Evolutionary conservation across 2,329 filamentous ascomycete genomes (phyloP).

Genomic region (Phialophora tarda): DNA sequence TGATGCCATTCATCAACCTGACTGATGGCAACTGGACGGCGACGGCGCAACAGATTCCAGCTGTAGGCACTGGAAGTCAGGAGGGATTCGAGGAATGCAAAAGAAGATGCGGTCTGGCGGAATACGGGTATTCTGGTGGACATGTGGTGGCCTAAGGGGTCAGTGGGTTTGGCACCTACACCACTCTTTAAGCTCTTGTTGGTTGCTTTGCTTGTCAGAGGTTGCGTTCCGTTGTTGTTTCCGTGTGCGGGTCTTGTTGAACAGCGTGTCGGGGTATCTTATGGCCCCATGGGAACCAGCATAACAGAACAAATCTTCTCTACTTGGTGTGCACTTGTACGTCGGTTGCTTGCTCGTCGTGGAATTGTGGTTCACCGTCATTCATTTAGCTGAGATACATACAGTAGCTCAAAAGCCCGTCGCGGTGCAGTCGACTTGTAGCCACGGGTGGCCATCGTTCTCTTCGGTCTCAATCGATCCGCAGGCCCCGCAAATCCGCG

Average conservation of each 20-base stretch:
- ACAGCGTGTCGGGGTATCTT: conserved; percentile 24
- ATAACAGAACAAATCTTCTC: neutral
- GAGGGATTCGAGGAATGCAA: conserved; percentile 49
- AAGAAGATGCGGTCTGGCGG: conserved; percentile 25
- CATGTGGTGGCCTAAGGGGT: neutral
- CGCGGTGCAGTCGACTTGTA: neutral
- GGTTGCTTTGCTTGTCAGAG: neutral
- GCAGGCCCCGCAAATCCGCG: conserved; percentile 27
- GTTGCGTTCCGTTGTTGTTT: neutral
- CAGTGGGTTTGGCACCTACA: neutral
- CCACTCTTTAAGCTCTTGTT: neutral
- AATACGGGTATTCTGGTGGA: neutral
- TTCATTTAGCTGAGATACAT: neutral
- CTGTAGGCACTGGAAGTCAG: conserved; percentile 52
- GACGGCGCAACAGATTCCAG: conserved; percentile 42
- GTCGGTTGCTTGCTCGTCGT: neutral
- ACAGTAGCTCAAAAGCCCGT: neutral
- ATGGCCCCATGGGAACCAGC: conserved; percentile 17
- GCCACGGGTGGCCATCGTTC: neutral
- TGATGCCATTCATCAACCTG: conserved; percentile 45
- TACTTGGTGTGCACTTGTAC: neutral
- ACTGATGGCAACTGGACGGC: conserved; percentile 43
- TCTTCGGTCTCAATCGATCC: conserved; percentile 7
- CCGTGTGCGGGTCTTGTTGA: neutral
- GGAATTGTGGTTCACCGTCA: neutral